phyloP scores from a whole-genome alignment of 2,329 filamentous ascomycete genomes.

The Diaporthe humulicola region DNA sequence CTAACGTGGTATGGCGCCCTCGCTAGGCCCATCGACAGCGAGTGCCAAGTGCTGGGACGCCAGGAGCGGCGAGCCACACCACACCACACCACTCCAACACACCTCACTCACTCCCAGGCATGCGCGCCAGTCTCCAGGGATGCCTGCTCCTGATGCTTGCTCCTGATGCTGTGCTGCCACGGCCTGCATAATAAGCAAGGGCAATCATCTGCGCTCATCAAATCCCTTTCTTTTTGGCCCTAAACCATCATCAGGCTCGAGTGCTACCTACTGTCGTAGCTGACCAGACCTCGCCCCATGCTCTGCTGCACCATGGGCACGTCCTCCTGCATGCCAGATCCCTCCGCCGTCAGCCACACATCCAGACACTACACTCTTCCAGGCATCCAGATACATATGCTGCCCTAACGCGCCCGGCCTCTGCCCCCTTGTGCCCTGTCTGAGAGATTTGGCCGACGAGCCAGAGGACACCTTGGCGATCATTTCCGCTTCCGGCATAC shows the following conservation, averaged over 20 bases:
- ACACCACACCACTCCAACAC: background rate
- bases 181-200: constrained; percentile 34
- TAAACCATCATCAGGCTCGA: constrained; percentile 25
- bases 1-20: constrained; percentile 32
- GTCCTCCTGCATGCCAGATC: constrained; percentile 31
- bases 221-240: constrained; percentile 28
- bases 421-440: background rate
- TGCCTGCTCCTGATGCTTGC: constrained; percentile 9
- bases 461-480: constrained; percentile 14
- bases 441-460: constrained; percentile 21
- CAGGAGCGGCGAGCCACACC: constrained; percentile 24
- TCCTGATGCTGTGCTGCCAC: constrained; percentile 17
- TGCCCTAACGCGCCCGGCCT: background rate
- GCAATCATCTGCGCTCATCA: constrained; percentile 26
- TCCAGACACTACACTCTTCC: background rate
- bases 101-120: background rate
- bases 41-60: constrained; percentile 7
- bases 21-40: constrained; percentile 33
- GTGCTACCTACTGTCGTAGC: constrained; percentile 28
- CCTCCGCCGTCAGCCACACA: constrained; percentile 20
- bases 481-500: constrained; percentile 31
- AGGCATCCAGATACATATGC: constrained; percentile 3
- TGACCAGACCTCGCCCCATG: constrained; percentile 11
- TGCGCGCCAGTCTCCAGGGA: background rate
- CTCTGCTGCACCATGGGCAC: constrained; percentile 13